These are phyloP conservation scores for Fusarium pseudonygamai DNA, from an alignment of 2,329 filamentous ascomycete species.

Conservation along the genomic window DNA sequence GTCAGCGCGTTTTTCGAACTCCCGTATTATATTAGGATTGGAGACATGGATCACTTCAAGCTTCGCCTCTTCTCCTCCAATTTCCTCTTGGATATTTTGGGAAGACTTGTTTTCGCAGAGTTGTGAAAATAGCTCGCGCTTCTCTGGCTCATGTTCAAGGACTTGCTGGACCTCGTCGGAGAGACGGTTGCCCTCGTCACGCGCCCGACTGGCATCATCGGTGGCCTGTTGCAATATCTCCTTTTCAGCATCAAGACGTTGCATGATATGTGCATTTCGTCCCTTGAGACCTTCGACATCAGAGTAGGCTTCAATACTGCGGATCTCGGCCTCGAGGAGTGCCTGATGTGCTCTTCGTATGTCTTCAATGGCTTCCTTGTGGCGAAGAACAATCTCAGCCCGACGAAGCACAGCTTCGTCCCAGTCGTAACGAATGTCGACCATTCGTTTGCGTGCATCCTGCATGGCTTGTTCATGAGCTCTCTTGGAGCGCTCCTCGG, in stretches of 20 bases:
- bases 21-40: slow-evolving; percentile 77
- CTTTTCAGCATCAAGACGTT: slow-evolving; percentile 59
- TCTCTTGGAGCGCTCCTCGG: slow-evolving; percentile 48
- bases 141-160: slow-evolving; percentile 51
- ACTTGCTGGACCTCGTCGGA: slow-evolving; percentile 52
- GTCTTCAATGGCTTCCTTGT: slow-evolving; percentile 67
- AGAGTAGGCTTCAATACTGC: slow-evolving; percentile 81
- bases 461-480: slow-evolving; percentile 46
- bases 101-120: slow-evolving; percentile 61
- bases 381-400: slow-evolving; percentile 61
- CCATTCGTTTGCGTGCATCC: slow-evolving; percentile 52
- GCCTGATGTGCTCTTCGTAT: slow-evolving; percentile 71
- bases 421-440: slow-evolving; percentile 61
- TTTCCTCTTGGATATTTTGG: slow-evolving; percentile 76
- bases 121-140: slow-evolving; percentile 53
- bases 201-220: slow-evolving; percentile 50
- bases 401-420: slow-evolving; percentile 66
- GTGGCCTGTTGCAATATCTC: slow-evolving; percentile 48
- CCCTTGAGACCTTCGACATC: slow-evolving; percentile 76
- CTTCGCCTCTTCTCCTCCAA: slow-evolving; percentile 76
- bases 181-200: slow-evolving; percentile 48
- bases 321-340: slow-evolving; percentile 75
- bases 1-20: slow-evolving; percentile 77
- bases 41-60: slow-evolving; percentile 83
- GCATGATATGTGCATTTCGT: slow-evolving; percentile 69